Evolutionary conservation across 2,329 filamentous ascomycete species (phyloP), one percentile per base, ranked within the genome.

Genomic region (Akanthomyces muscarius): DNA sequence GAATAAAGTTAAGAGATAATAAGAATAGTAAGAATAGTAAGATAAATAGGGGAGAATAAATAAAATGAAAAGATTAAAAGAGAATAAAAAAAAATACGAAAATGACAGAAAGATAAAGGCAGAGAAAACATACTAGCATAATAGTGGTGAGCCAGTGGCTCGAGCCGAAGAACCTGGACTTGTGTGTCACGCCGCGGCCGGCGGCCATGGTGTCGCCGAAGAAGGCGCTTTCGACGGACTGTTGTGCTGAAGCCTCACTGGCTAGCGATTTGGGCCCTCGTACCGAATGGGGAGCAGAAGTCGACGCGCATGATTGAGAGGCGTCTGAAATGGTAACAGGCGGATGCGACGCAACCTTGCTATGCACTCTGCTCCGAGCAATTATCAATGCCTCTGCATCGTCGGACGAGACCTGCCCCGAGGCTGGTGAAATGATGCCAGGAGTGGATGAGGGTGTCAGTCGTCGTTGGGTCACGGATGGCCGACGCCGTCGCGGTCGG

Each of bases 81-180:
- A 30, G 21, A 30, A 30, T 30, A 30, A 30, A 6, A 6, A 2
- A 30, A 30, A 30, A 30, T 30, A 30, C 1, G 6, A 30, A 30
- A 6, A 30, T 6, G 28, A 3, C 28, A 30, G 4, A 6, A 16
- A 38, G 7, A 30, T 14, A 5, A 8, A n/a, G 21, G 38, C 13
- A 44, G 7, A 18, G 8, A 3, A 48, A 6, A 65, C 77, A 69
- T 68, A 85, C 82, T 51, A 82, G 65, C 0, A 73, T 67, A 14
- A 82, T 70, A 2, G 75, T 76, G 64, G 81, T 83, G 23, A 84
- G 44, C 79, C 82, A 86, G 67, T 86, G 82, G 38, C 81, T 85
- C 67, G 80, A 80, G 0, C 84, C 84, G 66, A 86, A 83, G 0
- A 86, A 68, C 0, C 84, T 77, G 0, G 79, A 80, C 67, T 87